A percentile compares a stretch with the other conserved stretches of the same genome.
These are phyloP conservation scores for Adenanthera pavonina DNA, from an alignment of 306 rosid genomes.

Conservation along the genomic window DNA sequence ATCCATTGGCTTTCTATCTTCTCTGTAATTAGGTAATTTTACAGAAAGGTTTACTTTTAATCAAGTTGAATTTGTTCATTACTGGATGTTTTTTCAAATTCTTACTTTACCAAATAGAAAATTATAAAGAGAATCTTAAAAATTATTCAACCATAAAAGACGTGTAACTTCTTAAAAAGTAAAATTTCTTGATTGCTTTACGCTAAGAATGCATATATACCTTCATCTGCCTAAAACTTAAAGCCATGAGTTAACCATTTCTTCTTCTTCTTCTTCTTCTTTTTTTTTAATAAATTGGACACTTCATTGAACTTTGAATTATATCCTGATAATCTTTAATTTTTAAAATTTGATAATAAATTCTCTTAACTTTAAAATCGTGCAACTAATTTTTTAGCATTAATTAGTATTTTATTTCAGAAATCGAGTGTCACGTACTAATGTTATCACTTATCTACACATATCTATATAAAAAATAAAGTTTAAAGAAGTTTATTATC, in stretches of 20 bases:
- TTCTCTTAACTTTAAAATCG: too few species aligned
- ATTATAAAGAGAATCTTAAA: not conserved
- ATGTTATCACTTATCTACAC: not conserved
- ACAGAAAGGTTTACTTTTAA: not conserved
- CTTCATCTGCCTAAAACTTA: not conserved
- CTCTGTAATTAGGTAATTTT: not conserved
- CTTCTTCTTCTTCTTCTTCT: too few species aligned
- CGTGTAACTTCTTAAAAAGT: not conserved
- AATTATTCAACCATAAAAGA: not conserved
- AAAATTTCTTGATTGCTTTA: not conserved
- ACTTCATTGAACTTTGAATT: not conserved
- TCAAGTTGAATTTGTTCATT: not conserved
- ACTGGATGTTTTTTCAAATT: not conserved
- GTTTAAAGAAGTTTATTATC: too few species aligned
- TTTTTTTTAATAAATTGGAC: not conserved
- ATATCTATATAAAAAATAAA: too few species aligned
- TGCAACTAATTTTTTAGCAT: not conserved
- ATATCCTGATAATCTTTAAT: not conserved
- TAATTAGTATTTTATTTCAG: not conserved
- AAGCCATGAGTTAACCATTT: not conserved
- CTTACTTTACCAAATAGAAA: not conserved
- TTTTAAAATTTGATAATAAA: not conserved
- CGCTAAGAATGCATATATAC: not conserved
- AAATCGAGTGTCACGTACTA: not conserved
- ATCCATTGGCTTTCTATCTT: not conserved